Percentiles rank a stretch among this genome's conserved stretches.
These are phyloP conservation scores for Xerocomellus chrysenteron DNA, from an alignment of 768 basidiomycete species.

Conservation along the genomic window DNA sequence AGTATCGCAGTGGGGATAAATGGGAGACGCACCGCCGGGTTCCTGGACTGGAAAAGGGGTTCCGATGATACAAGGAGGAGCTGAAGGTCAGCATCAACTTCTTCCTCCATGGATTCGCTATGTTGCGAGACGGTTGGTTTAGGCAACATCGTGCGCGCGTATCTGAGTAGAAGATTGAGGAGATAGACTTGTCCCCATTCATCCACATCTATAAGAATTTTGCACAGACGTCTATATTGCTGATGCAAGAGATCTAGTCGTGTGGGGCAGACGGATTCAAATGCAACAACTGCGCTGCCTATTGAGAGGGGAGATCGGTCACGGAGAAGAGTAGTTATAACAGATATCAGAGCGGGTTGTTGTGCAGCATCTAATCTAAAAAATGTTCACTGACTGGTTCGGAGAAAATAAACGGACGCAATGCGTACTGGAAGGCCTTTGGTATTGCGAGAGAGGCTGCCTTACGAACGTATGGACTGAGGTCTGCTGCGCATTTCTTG, in stretches of 20 bases:
- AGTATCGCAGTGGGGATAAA: neutral
- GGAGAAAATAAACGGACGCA: conserved; percentile 16
- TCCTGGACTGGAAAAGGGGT: conserved; percentile 81
- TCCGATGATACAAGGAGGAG: conserved; percentile 70
- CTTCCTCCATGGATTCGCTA: conserved; percentile 41
- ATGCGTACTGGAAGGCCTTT: conserved; percentile 71
- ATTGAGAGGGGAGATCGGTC: conserved; percentile 86
- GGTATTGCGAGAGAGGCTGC: conserved; percentile 88
- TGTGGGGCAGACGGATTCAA: conserved; percentile 83
- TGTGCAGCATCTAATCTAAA: conserved; percentile 73
- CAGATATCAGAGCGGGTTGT: conserved; percentile 64
- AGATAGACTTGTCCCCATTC: conserved; percentile 94
- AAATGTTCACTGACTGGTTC: neutral
- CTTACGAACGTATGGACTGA: conserved; percentile 94
- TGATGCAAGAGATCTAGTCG: conserved; percentile 84
- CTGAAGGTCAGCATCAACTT: conserved; percentile 76
- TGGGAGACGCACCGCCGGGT: conserved; percentile 68
- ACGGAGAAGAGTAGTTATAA: conserved; percentile 61
- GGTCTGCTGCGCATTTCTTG: conserved; percentile 88
- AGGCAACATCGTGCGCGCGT: conserved; percentile 81
- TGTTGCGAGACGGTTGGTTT: conserved; percentile 46
- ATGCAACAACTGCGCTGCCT: conserved; percentile 83
- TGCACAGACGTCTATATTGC: conserved; percentile 84
- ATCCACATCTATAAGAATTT: conserved; percentile 84
- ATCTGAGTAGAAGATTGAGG: conserved; percentile 74